Evolutionary conservation across 768 basidiomycete genomes (phyloP).

Genomic region (Cubamyces lactineus): DNA sequence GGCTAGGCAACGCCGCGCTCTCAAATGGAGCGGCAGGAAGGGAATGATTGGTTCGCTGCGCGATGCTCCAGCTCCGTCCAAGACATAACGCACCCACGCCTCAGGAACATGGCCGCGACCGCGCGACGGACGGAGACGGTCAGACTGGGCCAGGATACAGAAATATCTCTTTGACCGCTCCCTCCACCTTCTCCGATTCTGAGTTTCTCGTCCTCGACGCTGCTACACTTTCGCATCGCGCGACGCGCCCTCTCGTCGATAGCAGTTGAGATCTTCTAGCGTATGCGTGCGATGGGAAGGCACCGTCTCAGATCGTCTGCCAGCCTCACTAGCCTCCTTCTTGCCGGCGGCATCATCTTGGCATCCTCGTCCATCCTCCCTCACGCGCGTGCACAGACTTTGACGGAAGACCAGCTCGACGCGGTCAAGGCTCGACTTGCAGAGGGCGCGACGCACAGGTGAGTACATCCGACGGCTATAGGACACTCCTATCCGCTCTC

Average conservation of each 20-base stretch:
- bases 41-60: background rate
- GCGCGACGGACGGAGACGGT: too few species aligned
- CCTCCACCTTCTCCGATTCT: background rate
- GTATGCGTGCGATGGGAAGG: background rate
- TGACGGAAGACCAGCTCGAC: conserved; percentile 41
- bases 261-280: background rate
- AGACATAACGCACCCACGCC: conserved; percentile 12
- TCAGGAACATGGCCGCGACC: conserved; percentile 7
- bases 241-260: too few species aligned
- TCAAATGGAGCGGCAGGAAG: background rate
- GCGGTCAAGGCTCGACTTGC: conserved; percentile 42
- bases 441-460: conserved; percentile 48
- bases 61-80: conserved; percentile 2
- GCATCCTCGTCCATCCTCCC: background rate
- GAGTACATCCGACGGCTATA: conserved; percentile 10
- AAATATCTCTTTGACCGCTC: background rate
- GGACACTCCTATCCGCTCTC: background rate
- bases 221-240: too few species aligned
- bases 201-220: background rate
- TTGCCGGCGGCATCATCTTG: conserved; percentile 6
- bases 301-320: background rate
- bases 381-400: conserved; percentile 35
- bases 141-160: background rate
- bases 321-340: background rate
- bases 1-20: background rate